Base-by-base conservation (phyloP, 2,329 filamentous ascomycete species). In the Aspergillus eucalypticola region DNA sequence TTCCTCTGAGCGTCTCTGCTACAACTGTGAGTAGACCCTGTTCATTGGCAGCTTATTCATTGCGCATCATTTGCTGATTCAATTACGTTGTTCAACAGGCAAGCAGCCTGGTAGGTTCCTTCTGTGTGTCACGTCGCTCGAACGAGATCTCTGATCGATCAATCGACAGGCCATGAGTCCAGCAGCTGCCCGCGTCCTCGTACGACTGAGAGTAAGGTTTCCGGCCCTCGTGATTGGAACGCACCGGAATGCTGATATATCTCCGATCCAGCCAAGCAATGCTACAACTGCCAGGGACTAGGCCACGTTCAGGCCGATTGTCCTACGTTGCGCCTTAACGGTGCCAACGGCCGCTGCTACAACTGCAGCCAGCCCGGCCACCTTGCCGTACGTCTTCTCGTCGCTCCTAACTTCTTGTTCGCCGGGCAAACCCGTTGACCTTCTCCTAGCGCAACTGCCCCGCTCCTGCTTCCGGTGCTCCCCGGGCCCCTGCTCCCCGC, bases 301-400 rank as follows among this genome's bases (percentile, higher is more conserved):
- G 95, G 95, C 68, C 95, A 99, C 77, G 95, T 99, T 72, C 95
- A 99, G 84, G 95, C 95, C 69, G 95, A 99, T 79, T 99, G 95
- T 86, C 95, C 95, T 72, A 98, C 95, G 64, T 87, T 99, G 66
- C 92, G 95, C 70, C 81, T 99, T 77, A 96, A 88, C 78, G 93
- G 90, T 67, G 80, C 88, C 65, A 88, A 90, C 76, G 92, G 91
- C 66, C 91, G 92, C 70, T 99, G 95, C 88, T 99, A 99, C 82
- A 95, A 91, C 81, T 99, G 95, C 78, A 93, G 92, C 70, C 89
- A 96, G 78, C 87, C 90, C 63, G 95, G 95, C 60, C 95, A 99
- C 79, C 84, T 98, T 80, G 93, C 93, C 74, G 90, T 92, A 85
- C 72, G 88, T 83, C 41, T 13, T 42, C 62, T 53, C 35, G 52